Evolutionary conservation across 345 rosid species (phyloP), one percentile per base, ranked within the genome.

Genomic region (Eucalyptus paniculata): DNA sequence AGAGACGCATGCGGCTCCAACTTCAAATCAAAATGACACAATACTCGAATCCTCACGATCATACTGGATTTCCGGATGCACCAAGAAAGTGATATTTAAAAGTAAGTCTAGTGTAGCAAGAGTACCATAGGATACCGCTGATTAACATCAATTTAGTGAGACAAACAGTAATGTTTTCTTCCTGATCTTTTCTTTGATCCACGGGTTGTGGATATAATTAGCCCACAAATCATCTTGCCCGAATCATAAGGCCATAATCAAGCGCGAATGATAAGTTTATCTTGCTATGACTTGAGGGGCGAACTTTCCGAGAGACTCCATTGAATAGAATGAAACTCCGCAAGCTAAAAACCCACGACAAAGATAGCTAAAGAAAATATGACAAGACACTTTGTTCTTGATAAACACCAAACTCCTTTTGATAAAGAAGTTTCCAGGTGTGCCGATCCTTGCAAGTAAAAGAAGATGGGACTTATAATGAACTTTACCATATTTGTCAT

Each of bases 401-500:
- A 65, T 65, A 28, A 65, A 65, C 37, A 65, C 2, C 15, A 7
- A 7, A n/a, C 77, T 65, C 19, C 77, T 65, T 65, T n/a, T 65
- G 77, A n/a, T 65, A 65, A n/a, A 65, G 19, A n/a, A 65, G 37
- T 32, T 65, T 65, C 37, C 77, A 7, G 40, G 15, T n/a, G 77
- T 65, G 19, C 21, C 3, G 37, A 15, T n/a, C 37, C 37, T n/a
- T n/a, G 77, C 77, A 65, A 65, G 40, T 37, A 37, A 37, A 72
- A 21, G 83, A 72, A 19, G 83, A 72, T 37, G 45, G 83, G 45
- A 72, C 83, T 72, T 37, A 72, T 37, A 11, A 37, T 37, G 45
- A 72, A 72, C 26, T 72, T 37, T 37, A 96, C 99, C 99, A 26
- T 97, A 95, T 86, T 94, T 92, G 26, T 93, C 90, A 49, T 94